A percentile compares a stretch with the other conserved stretches of the same genome.
Conservation (phyloP, 1,284 basidiomycete genomes). For the Agroathelia rolfsii region DNA sequence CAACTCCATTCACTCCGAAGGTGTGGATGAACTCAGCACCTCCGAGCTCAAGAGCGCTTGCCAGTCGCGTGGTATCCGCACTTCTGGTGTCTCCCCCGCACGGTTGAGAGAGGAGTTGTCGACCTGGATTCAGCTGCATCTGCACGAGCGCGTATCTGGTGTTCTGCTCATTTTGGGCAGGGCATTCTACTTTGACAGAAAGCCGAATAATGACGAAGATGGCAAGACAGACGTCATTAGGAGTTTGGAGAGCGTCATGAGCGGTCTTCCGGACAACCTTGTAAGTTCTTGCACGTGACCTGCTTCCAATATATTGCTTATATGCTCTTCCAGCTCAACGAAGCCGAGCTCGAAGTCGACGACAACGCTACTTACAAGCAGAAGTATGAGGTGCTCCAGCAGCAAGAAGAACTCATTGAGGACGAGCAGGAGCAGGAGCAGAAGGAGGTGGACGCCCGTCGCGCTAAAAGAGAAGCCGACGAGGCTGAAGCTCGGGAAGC, state of each 20-base stretch:
- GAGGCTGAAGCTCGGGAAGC: constrained; percentile 67
- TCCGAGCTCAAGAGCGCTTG: constrained; percentile 89
- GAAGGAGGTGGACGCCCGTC: constrained; percentile 87
- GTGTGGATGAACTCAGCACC: constrained; percentile 83
- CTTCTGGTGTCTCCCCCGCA: constrained; percentile 75
- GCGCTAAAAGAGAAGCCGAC: constrained; percentile 73
- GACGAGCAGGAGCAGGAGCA: constrained; percentile 98
- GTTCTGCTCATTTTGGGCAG: constrained; percentile 88
- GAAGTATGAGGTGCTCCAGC: constrained; percentile 93
- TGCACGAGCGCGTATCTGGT: constrained; percentile 84
- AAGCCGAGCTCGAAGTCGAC: constrained; percentile 93
- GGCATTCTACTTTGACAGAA: constrained; percentile 90
- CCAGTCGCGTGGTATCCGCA: constrained; percentile 90
- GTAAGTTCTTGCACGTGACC: constrained; percentile 33
- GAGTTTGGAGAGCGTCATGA: constrained; percentile 84
- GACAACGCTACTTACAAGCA: constrained; percentile 96
- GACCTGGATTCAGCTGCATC: constrained; percentile 91
- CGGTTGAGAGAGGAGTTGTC: constrained; percentile 81
- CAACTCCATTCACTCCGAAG: constrained; percentile 84
- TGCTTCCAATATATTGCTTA: constrained; percentile 8
- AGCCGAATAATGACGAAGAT: constrained; percentile 63
- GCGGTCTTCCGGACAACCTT: constrained; percentile 90
- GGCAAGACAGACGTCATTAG: constrained; percentile 69
- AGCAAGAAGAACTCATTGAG: constrained; percentile 98
- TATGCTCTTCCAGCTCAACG: constrained; percentile 60